Conservation (phyloP, 768 basidiomycete genomes). For the Boletus barrowsii region DNA sequence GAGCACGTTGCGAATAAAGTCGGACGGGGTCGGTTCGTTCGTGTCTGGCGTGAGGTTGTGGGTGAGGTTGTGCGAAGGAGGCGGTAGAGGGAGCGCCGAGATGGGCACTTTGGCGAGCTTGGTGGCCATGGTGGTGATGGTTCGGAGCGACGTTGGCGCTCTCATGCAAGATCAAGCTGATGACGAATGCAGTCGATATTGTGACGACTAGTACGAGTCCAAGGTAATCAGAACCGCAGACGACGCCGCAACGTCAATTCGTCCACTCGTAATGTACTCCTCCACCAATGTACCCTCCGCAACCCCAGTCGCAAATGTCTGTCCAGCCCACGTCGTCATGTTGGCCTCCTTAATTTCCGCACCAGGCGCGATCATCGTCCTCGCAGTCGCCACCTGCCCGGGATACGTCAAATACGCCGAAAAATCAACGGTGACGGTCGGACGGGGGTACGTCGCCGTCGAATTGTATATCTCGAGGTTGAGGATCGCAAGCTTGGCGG, state of each 20-base stretch:
- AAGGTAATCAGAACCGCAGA: conserved; percentile 35
- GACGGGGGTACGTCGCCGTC: conserved; percentile 41
- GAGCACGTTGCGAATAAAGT: conserved; percentile 51
- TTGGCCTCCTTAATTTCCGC: conserved; percentile 45
- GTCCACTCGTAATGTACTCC: conserved; percentile 35
- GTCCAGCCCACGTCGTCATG: conserved; percentile 49
- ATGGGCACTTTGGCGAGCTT: conserved; percentile 34
- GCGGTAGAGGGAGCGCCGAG: conserved; percentile 47
- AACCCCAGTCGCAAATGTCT: conserved; percentile 40
- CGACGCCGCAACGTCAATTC: conserved; percentile 36
- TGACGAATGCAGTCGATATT: not conserved
- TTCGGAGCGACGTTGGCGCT: conserved; percentile 5
- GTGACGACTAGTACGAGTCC: not conserved
- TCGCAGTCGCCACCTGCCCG: conserved; percentile 34
- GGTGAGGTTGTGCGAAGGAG: conserved; percentile 37
- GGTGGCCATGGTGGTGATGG: conserved; percentile 17
- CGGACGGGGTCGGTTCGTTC: conserved; percentile 46
- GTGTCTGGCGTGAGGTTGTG: conserved; percentile 61
- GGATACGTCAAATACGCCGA: conserved; percentile 35
- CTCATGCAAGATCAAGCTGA: conserved; percentile 14
- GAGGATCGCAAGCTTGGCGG: conserved; percentile 45
- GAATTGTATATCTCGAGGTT: conserved; percentile 53
- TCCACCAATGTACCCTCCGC: conserved; percentile 38
- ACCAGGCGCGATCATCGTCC: conserved; percentile 45
- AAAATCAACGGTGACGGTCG: conserved; percentile 44